phyloP scores from a whole-genome alignment of 1,139 yeast genomes.

The Candida anutae region DNA sequence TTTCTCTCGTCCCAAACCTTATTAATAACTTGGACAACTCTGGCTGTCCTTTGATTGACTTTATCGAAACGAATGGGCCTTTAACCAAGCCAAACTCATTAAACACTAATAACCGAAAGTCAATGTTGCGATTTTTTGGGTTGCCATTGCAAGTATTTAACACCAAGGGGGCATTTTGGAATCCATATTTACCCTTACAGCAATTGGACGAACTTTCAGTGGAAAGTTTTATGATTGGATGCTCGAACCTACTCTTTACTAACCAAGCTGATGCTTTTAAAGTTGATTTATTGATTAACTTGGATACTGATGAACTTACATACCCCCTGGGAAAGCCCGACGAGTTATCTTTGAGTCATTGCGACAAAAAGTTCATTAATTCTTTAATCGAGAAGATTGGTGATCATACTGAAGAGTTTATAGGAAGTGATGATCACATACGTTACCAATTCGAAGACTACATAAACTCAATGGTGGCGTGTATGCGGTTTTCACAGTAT shows the following conservation, averaged over 20 bases:
- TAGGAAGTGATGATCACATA: slow-evolving; percentile 86
- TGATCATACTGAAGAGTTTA: slow-evolving; percentile 17
- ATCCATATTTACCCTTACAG: slow-evolving; percentile 88
- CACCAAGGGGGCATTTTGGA: slow-evolving; percentile 75
- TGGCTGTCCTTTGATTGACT: slow-evolving; percentile 70
- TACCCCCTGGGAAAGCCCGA: slow-evolving; percentile 34
- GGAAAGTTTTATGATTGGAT: slow-evolving; percentile 70
- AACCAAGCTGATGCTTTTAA: slow-evolving; percentile 56
- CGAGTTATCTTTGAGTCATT: slow-evolving; percentile 45
- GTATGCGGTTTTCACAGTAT: slow-evolving; percentile 64
- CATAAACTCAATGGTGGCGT: slow-evolving; percentile 63
- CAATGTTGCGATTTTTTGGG: slow-evolving; percentile 76
- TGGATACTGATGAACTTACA: slow-evolving; percentile 26
- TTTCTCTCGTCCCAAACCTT: slow-evolving; percentile 72
- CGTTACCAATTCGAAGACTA: slow-evolving; percentile 88
- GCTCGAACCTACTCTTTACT: slow-evolving; percentile 74
- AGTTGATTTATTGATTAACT: slow-evolving; percentile 35
- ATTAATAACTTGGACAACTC: slow-evolving; percentile 66
- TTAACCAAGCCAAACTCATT: slow-evolving; percentile 59
- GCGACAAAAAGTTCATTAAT: slow-evolving; percentile 72
- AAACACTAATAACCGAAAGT: slow-evolving; percentile 68
- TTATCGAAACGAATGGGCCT: slow-evolving; percentile 42
- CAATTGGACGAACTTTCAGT: slow-evolving; percentile 73
- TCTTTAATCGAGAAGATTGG: slow-evolving; percentile 18
- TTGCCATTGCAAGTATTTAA: slow-evolving; percentile 83